Evolutionary conservation across 345 rosid species (phyloP), one percentile per base, ranked within the genome.

Genomic region (Eutrema heterophyllum): DNA sequence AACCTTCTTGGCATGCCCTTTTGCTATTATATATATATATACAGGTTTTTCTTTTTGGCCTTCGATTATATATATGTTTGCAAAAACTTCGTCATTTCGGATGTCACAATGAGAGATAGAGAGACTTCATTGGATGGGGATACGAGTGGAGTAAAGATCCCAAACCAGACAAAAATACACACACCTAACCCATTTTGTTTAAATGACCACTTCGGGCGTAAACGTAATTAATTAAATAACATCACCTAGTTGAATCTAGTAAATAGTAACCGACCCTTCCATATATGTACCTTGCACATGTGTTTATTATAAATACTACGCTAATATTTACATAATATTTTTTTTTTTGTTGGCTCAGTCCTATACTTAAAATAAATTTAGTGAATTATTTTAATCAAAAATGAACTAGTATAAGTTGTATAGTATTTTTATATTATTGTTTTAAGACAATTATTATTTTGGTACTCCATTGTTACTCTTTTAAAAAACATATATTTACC

Each of bases 101-200:
- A 71, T 77, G 77, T 77, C 81, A 71, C 58, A 52, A 12, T 43
- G 24, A 21, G 51, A 45, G 59, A 66, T 21, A 12, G 36, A 58
- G 77, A 71, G n/a, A 57, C 41, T 29, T 71, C 57, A 77, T 71
- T 77, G 77, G 77, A 77, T 49, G 68, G 54, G 13, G 76, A 71
- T 71, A 46, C 72, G 67, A 76, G 71, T 70, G 76, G 80, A 64
- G 67, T 56, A 55, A 70, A 56, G 71, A 70, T 76, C 72, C 59
- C 80, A 53, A 75, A 57, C 64, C 45, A 61, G 79, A 61, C 74
- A 75, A 75, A 72, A 61, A 52, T 45, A 52, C 14, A 24, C 54
- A 44, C 60, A 68, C 74, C 79, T 68, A 75, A 68, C 68, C 64
- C 45, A 52, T 52, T 61, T 68, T 35, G 27, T 41, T 67, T 68